These are phyloP conservation scores for Rhodofomes roseus DNA, from an alignment of 1,284 basidiomycete genomes.

Conservation along the genomic window DNA sequence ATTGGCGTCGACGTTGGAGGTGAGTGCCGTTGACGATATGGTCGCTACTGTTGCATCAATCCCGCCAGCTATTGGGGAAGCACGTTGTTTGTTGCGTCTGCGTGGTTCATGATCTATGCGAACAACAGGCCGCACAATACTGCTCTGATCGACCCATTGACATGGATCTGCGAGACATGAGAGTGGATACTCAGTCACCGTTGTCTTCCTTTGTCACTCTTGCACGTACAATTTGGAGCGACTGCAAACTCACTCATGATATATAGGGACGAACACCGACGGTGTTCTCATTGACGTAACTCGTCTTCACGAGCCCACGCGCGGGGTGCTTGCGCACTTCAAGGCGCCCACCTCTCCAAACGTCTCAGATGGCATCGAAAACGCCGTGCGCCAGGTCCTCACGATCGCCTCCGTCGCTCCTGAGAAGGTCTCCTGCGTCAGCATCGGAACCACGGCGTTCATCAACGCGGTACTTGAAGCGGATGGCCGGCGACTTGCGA, in stretches of 20 bases:
- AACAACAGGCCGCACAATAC: too few relatives aligned
- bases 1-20: slow-evolving; percentile 13
- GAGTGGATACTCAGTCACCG: too few relatives aligned
- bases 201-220: too few relatives aligned
- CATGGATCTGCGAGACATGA: too few relatives aligned
- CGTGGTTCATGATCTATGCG: too few relatives aligned
- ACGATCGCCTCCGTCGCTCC: slow-evolving; percentile 31
- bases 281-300: slow-evolving; percentile 48
- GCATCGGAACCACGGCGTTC: slow-evolving; percentile 50
- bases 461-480: slow-evolving; percentile 53
- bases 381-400: slow-evolving; percentile 39
- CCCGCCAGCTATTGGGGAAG: too few relatives aligned
- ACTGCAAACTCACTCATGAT: background rate
- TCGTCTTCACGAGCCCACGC: slow-evolving; percentile 27
- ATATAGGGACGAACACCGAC: slow-evolving; percentile 47
- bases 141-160: too few relatives aligned
- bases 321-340: slow-evolving; percentile 43
- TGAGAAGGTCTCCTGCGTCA: slow-evolving; percentile 36
- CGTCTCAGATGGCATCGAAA: slow-evolving; percentile 48
- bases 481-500: slow-evolving; percentile 42
- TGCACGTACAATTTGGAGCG: background rate
- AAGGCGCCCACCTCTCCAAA: slow-evolving; percentile 51
- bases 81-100: too few relatives aligned
- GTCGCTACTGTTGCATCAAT: too few relatives aligned
- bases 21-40: slow-evolving; percentile 1